phyloP scores from a whole-genome alignment of 192 early-diverging fungal species.

The Coemansia furcata region DNA sequence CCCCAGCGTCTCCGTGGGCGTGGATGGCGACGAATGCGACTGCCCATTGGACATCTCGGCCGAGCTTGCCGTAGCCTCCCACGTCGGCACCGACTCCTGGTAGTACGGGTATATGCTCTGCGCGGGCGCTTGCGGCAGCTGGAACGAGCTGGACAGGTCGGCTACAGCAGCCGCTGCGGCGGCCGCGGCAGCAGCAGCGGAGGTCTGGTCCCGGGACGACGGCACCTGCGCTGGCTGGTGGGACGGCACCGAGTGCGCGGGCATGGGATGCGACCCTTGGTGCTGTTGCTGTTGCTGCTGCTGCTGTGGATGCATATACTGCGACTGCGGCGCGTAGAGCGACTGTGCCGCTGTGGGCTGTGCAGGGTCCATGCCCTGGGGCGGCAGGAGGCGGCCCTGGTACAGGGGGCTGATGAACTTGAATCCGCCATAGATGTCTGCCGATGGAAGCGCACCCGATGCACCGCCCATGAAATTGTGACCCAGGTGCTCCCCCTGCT shows the following conservation, averaged over 20 bases:
- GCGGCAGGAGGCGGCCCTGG: slow-evolving; percentile 29
- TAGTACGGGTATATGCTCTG: slow-evolving; percentile 43
- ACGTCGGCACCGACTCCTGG: slow-evolving; percentile 20
- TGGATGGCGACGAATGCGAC: slow-evolving; percentile 36
- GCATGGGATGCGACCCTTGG: neutral
- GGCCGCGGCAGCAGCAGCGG: slow-evolving; percentile 10
- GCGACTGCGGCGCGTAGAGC: slow-evolving; percentile 15
- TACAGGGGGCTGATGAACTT: slow-evolving; percentile 53
- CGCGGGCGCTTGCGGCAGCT: slow-evolving; percentile 21
- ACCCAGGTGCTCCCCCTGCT: slow-evolving; percentile 16
- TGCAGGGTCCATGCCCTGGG: slow-evolving; percentile 12
- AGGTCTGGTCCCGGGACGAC: slow-evolving; percentile 2
- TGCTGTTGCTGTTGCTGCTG: slow-evolving; percentile 8
- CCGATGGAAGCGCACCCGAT: slow-evolving; percentile 18
- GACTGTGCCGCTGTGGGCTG: slow-evolving; percentile 2
- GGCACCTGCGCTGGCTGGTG: slow-evolving; percentile 20
- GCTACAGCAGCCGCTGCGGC: slow-evolving; percentile 32
- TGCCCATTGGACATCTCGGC: slow-evolving; percentile 23
- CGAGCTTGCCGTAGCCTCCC: slow-evolving; percentile 13
- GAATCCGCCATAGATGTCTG: slow-evolving; percentile 38
- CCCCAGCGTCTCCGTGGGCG: slow-evolving; percentile 17
- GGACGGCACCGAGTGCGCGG: slow-evolving; percentile 28
- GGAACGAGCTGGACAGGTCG: slow-evolving; percentile 43
- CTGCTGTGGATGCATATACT: slow-evolving; percentile 16
- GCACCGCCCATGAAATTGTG: slow-evolving; percentile 31